Percentiles rank a stretch among this genome's conserved stretches.
Evolutionary conservation across 2,329 filamentous ascomycete genomes (phyloP).

Genomic region (Aureobasidium melanogenum): DNA sequence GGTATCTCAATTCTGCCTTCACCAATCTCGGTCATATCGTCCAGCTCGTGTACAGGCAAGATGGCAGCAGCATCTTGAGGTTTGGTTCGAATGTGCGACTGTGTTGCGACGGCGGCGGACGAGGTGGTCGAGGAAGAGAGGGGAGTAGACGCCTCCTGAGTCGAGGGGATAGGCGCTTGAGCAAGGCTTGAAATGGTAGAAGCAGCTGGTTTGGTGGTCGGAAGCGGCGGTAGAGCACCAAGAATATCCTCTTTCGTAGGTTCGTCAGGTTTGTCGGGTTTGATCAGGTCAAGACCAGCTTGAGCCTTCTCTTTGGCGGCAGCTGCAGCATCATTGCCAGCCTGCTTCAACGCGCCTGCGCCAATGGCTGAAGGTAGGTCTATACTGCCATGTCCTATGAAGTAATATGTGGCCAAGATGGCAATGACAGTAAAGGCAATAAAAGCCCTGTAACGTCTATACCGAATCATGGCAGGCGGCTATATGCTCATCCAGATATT

Average conservation of each 20-base stretch:
- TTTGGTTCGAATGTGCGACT: not conserved
- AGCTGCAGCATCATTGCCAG: slow-evolving; percentile 1
- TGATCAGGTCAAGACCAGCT: not conserved
- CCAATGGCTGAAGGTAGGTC: slow-evolving; percentile 12
- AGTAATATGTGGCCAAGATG: slow-evolving; percentile 46
- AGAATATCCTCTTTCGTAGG: not conserved
- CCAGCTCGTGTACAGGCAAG: not conserved
- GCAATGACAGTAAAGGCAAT: slow-evolving; percentile 47
- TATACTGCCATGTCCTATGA: slow-evolving; percentile 24
- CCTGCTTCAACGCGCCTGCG: slow-evolving; percentile 11
- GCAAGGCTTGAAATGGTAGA: not conserved
- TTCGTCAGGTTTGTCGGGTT: not conserved
- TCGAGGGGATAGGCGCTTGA: not conserved
- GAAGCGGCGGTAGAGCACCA: not conserved
- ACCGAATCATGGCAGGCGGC: slow-evolving; percentile 39
- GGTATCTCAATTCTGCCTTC: slow-evolving; percentile 25
- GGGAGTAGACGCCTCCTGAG: not conserved
- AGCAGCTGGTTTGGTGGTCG: not conserved
- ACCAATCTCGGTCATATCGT: slow-evolving; percentile 1
- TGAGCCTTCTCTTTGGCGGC: not conserved
- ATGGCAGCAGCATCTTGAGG: not conserved
- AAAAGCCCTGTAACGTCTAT: slow-evolving; percentile 54
- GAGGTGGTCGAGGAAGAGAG: not conserved
- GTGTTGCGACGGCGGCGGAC: not conserved
- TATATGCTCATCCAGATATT: not conserved